Evolutionary conservation across 2,329 filamentous ascomycete genomes (phyloP).

Genomic region (Acephala macrosclerotiorum): DNA sequence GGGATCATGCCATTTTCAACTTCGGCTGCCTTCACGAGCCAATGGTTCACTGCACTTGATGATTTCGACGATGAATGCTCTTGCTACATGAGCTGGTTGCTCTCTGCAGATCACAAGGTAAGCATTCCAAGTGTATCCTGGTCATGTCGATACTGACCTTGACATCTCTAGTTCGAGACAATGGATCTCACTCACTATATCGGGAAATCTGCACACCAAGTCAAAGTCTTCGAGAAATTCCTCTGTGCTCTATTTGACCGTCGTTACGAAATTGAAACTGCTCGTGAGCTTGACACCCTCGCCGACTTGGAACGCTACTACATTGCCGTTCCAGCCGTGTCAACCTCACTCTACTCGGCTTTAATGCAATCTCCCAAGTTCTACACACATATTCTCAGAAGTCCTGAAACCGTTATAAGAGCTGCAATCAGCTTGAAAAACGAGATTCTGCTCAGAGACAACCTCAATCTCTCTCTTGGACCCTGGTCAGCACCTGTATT

Average conservation of each 20-base stretch:
- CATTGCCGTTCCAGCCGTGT: constrained; percentile 18
- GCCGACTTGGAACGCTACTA: constrained; percentile 18
- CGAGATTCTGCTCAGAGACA: constrained; percentile 20
- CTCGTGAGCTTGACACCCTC: neutral
- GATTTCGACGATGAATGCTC: neutral
- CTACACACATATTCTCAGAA: constrained; percentile 7
- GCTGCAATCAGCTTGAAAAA: constrained; percentile 14
- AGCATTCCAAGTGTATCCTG: neutral
- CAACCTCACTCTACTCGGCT: constrained; percentile 12
- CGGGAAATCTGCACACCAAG: neutral
- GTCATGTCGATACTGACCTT: too few species aligned
- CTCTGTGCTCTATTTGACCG: constrained; percentile 18
- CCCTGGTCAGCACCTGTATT: neutral
- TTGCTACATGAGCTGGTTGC: neutral
- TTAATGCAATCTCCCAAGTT: constrained; percentile 7
- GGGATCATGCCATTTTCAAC: neutral
- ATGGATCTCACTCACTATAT: too few species aligned
- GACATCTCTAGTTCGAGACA: too few species aligned
- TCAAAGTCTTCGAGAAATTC: constrained; percentile 19
- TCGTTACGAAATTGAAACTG: neutral
- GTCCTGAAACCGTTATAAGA: neutral
- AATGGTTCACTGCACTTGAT: neutral
- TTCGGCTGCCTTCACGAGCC: neutral
- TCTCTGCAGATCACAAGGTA: neutral
- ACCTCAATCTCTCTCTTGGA: neutral